Evolutionary conservation across 805 yeast species (phyloP).

Genomic region (Candida railenensis): DNA sequence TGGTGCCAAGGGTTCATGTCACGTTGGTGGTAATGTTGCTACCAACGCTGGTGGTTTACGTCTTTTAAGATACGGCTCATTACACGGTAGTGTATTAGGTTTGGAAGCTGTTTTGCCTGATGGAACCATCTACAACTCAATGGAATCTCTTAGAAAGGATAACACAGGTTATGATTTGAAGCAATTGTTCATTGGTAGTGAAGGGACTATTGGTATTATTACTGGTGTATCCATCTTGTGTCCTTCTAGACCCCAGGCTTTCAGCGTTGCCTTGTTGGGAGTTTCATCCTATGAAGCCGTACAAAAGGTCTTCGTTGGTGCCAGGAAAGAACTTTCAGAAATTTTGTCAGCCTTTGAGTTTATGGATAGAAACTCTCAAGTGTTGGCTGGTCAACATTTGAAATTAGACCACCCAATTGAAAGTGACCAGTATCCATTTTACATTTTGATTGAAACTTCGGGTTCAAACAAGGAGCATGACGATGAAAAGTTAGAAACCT

Average conservation of each 20-base stretch:
- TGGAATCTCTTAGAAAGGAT: constrained; percentile 87
- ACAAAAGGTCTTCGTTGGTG: constrained; percentile 73
- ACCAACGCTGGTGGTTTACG: constrained; percentile 96
- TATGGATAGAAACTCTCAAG: constrained; percentile 77
- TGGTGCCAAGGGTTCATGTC: constrained; percentile 97
- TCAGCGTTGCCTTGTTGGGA: constrained; percentile 87
- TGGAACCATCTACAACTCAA: constrained; percentile 76
- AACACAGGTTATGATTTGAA: constrained; percentile 94
- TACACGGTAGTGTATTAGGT: constrained; percentile 90
- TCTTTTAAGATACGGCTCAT: constrained; percentile 81
- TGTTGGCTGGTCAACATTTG: constrained; percentile 60
- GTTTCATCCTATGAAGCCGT: constrained; percentile 81
- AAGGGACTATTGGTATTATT: constrained; percentile 87
- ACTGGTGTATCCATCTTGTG: constrained; percentile 89
- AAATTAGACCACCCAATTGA: constrained; percentile 74
- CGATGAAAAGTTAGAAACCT: constrained; percentile 81
- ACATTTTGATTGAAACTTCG: constrained; percentile 90
- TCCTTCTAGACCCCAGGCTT: constrained; percentile 83
- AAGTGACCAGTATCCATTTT: constrained; percentile 75
- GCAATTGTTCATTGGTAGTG: constrained; percentile 90
- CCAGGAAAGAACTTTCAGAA: constrained; percentile 77
- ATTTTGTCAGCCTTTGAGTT: constrained; percentile 91
- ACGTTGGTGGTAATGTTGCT: constrained; percentile 91
- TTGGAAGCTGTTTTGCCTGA: constrained; percentile 90
- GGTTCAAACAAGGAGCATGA: constrained; percentile 95